Percentiles rank a stretch among this genome's conserved stretches.
phyloP scores from a whole-genome alignment of 2,329 filamentous ascomycete species.

The Beauveria medogensis region DNA sequence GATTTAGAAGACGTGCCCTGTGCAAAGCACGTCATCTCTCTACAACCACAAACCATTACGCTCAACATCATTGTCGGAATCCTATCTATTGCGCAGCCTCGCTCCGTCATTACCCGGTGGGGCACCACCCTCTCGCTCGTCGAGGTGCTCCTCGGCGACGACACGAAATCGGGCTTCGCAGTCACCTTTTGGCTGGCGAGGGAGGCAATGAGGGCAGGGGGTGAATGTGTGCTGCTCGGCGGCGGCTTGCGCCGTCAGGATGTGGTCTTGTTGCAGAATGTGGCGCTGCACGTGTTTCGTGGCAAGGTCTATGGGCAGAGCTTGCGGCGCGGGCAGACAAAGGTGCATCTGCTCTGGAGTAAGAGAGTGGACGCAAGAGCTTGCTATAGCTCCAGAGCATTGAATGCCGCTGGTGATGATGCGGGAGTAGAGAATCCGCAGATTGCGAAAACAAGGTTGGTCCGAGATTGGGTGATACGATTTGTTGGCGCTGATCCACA shows the following conservation, averaged over 20 bases:
- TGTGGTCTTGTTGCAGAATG: constrained; percentile 69
- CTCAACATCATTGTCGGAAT: constrained; percentile 76
- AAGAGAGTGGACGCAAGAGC: constrained; percentile 38
- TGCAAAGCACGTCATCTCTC: constrained; percentile 54
- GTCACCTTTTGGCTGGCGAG: constrained; percentile 73
- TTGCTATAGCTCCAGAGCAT: constrained; percentile 45
- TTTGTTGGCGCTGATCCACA: constrained; percentile 49
- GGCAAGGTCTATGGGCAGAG: constrained; percentile 79
- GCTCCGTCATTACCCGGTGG: constrained; percentile 60
- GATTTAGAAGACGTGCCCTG: constrained; percentile 64
- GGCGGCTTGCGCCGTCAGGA: constrained; percentile 58
- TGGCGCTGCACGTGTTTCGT: constrained; percentile 68
- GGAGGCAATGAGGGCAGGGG: constrained; percentile 22
- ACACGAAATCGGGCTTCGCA: constrained; percentile 71
- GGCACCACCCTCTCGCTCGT: constrained; percentile 56
- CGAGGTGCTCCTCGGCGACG: constrained; percentile 76
- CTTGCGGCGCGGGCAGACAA: constrained; percentile 62
- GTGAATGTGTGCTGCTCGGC: constrained; percentile 23
- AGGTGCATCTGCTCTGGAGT: constrained; percentile 55
- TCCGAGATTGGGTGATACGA: constrained; percentile 65
- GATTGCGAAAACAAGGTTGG: constrained; percentile 54
- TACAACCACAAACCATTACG: constrained; percentile 73
- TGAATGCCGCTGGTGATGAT: constrained; percentile 26
- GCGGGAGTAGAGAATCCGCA: constrained; percentile 35
- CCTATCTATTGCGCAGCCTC: constrained; percentile 60